Conservation (phyloP, 352 stramenopile species). For the Pythium vanterpoolii region DNA sequence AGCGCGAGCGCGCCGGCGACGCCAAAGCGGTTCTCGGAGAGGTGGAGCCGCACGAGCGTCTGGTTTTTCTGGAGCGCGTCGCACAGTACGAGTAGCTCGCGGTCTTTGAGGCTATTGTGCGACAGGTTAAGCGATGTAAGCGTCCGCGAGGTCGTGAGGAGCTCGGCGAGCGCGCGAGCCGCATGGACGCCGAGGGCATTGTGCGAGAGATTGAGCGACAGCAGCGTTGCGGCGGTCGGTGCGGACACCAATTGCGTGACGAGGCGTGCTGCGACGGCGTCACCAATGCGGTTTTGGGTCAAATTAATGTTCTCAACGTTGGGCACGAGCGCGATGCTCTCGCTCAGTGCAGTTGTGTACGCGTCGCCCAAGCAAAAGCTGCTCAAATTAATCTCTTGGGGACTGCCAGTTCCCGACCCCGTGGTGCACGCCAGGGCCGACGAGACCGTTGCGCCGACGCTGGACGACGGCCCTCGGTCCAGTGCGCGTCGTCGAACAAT, state of each 20-base stretch:
- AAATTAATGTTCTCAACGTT: conserved; percentile 68
- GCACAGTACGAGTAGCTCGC: conserved; percentile 63
- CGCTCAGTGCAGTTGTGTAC: conserved; percentile 54
- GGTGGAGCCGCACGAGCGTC: conserved; percentile 52
- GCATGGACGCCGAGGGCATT: conserved; percentile 45
- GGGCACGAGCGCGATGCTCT: conserved; percentile 59
- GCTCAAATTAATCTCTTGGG: conserved; percentile 67
- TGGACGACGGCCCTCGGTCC: conserved; percentile 40
- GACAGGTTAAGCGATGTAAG: conserved; percentile 64
- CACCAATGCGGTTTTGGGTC: conserved; percentile 67
- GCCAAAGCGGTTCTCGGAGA: conserved; percentile 76
- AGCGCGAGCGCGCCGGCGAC: conserved; percentile 55
- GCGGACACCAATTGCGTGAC: conserved; percentile 33
- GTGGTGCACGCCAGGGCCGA: conserved; percentile 30
- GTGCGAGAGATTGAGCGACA: conserved; percentile 65
- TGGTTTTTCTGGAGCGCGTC: conserved; percentile 73
- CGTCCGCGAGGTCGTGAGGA: conserved; percentile 44
- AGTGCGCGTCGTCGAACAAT: conserved; percentile 53
- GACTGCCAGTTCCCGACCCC: conserved; percentile 32
- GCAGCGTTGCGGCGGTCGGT: conserved; percentile 23
- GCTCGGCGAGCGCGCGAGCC: conserved; percentile 32
- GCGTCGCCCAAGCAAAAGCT: conserved; percentile 66
- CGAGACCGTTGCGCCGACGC: conserved; percentile 25
- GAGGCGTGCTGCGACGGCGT: conserved; percentile 49
- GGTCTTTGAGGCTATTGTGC: conserved; percentile 61